Conservation (phyloP, 768 basidiomycete species). For the Pilatotrama ljubarskyi region DNA sequence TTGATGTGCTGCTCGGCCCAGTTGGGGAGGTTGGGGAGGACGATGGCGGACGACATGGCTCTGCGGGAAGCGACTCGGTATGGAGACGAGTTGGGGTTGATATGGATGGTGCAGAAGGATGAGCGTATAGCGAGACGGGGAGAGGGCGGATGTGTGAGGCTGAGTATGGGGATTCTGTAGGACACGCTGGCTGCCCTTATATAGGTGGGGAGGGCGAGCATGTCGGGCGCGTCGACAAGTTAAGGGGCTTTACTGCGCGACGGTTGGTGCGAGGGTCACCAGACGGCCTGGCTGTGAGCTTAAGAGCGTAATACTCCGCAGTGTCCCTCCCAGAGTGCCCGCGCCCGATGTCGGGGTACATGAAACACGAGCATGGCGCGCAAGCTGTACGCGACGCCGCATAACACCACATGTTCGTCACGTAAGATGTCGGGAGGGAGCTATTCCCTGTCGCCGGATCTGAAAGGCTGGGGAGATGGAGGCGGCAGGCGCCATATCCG, state of each 20-base stretch:
- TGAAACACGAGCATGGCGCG: background rate
- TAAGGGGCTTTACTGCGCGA: too few relatives aligned
- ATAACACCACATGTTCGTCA: background rate
- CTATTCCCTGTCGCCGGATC: background rate
- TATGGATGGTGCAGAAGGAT: background rate
- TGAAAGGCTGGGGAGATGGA: too few relatives aligned
- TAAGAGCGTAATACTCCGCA: background rate
- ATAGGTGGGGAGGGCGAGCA: constrained; percentile 8
- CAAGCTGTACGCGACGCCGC: background rate
- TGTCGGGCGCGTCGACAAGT: background rate
- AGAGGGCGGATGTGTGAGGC: background rate
- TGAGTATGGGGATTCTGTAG: background rate
- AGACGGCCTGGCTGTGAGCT: background rate
- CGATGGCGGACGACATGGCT: constrained; percentile 28
- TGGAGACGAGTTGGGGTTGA: background rate
- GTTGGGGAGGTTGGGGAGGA: constrained; percentile 42
- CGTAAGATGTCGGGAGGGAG: background rate
- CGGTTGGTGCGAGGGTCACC: background rate
- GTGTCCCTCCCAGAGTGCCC: background rate
- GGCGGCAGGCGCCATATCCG: too few relatives aligned
- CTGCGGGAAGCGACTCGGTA: too few relatives aligned
- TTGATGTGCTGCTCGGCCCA: constrained; percentile 44
- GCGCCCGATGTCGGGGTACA: background rate
- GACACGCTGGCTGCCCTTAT: constrained; percentile 1
- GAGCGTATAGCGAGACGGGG: background rate